Evolutionary conservation across 768 basidiomycete species (phyloP).

Genomic region (Tulasnella sp.): DNA sequence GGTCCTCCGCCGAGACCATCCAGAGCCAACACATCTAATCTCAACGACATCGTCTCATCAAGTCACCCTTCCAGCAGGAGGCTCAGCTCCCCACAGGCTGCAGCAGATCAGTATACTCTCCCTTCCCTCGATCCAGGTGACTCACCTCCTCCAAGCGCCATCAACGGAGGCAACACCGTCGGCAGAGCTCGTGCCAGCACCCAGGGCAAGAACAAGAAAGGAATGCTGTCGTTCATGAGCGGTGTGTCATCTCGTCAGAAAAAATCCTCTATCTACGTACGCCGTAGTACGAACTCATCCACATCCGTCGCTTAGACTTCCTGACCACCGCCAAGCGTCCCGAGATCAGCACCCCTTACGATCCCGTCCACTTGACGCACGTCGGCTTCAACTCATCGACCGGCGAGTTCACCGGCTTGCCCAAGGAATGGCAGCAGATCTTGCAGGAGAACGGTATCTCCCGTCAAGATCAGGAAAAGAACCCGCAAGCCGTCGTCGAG

Average conservation of each 20-base stretch:
- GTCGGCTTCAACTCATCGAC: conserved; percentile 99
- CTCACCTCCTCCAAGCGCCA: conserved; percentile 19
- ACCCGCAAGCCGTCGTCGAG: conserved; percentile 97
- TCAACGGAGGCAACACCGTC: conserved; percentile 13
- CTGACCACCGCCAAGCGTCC: conserved; percentile 67
- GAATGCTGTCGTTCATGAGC: conserved; percentile 17
- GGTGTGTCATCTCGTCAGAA: not conserved
- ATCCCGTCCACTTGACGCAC: conserved; percentile 98
- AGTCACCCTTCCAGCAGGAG: conserved; percentile 21
- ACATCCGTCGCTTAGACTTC: conserved; percentile 46
- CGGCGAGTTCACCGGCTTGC: conserved; percentile 95
- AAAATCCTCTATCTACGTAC: not conserved
- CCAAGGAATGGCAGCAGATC: conserved; percentile 98
- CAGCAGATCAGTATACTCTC: conserved; percentile 10
- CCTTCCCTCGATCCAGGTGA: conserved; percentile 24
- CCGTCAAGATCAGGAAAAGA: conserved; percentile 90
- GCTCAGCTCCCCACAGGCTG: conserved; percentile 8
- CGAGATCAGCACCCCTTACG: conserved; percentile 97
- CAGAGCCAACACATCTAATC: conserved; percentile 76
- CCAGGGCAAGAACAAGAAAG: conserved; percentile 32
- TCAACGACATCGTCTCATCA: conserved; percentile 50
- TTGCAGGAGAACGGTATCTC: conserved; percentile 93
- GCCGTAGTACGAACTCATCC: too few relatives aligned
- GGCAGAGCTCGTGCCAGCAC: conserved; percentile 28
- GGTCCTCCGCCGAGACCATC: conserved; percentile 74